Evolutionary conservation across 1,284 basidiomycete species (phyloP).

Genomic region (Irpex sp.): DNA sequence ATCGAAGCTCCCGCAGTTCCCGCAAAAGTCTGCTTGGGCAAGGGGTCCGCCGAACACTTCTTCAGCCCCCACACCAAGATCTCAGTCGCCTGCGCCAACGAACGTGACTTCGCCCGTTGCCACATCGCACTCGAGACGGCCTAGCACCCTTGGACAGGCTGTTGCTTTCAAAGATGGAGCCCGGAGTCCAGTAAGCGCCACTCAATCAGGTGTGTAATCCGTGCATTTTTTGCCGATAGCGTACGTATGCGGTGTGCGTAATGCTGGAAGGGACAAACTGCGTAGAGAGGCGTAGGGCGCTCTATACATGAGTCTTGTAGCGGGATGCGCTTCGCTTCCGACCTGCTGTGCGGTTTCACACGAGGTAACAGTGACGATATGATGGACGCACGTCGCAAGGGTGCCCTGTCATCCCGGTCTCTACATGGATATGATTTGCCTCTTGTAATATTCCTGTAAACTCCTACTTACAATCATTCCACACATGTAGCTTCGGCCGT

Average conservation of each 20-base stretch:
- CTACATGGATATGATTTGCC: neutral
- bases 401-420: neutral
- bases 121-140: slow-evolving; percentile 64
- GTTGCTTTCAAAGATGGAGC: slow-evolving; percentile 67
- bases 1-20: slow-evolving; percentile 69
- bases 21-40: slow-evolving; percentile 79
- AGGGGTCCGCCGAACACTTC: slow-evolving; percentile 70
- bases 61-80: slow-evolving; percentile 58
- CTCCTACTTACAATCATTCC: slow-evolving; percentile 3
- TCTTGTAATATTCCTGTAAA: slow-evolving; percentile 7
- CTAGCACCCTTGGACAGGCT: slow-evolving; percentile 66
- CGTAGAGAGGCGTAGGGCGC: neutral
- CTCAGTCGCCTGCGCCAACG: slow-evolving; percentile 69
- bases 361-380: slow-evolving; percentile 2
- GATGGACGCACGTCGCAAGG: slow-evolving; percentile 4
- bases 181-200: slow-evolving; percentile 32
- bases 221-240: slow-evolving; percentile 4
- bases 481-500: slow-evolving; percentile 50
- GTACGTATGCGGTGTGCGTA: neutral
- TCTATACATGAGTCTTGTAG: neutral
- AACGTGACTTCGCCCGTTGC: slow-evolving; percentile 41
- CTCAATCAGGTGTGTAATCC: slow-evolving; percentile 55
- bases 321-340: neutral
- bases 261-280: neutral
- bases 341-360: slow-evolving; percentile 1